These are phyloP conservation scores for Allantophomopsis cytisporea DNA, from an alignment of 2,329 filamentous ascomycete genomes.

Conservation along the genomic window DNA sequence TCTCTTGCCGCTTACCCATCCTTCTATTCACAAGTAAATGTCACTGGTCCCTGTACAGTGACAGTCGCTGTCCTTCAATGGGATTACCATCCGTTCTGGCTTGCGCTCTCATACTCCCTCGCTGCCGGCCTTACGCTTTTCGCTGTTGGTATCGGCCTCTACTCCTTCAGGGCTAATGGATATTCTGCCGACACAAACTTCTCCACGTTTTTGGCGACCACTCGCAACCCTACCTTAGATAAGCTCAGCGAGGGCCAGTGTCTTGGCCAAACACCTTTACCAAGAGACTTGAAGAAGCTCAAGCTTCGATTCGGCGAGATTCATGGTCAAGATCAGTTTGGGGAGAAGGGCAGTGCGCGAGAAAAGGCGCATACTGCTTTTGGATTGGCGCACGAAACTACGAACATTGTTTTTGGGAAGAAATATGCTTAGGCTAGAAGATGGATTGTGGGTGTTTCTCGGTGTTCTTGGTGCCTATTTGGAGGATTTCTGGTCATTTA, in stretches of 20 bases:
- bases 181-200: constrained; percentile 1
- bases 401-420: background rate
- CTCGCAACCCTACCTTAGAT: background rate
- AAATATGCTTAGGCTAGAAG: background rate
- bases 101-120: background rate
- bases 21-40: background rate
- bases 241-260: background rate
- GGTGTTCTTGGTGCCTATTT: too few species aligned
- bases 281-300: background rate
- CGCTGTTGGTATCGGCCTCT: background rate
- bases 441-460: too few species aligned
- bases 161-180: constrained; percentile 1
- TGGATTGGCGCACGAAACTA: background rate
- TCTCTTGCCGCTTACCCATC: background rate
- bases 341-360: too few species aligned
- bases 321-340: background rate
- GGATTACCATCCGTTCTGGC: constrained; percentile 1
- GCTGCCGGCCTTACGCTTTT: background rate
- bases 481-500: background rate
- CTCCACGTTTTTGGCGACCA: background rate
- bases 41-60: background rate
- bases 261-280: background rate
- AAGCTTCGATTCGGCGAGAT: background rate
- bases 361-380: background rate
- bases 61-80: background rate